Percentiles rank a stretch among this genome's conserved stretches.
Conservation (phyloP, 352 stramenopile species). For the Globisporangium orthogonon region DNA sequence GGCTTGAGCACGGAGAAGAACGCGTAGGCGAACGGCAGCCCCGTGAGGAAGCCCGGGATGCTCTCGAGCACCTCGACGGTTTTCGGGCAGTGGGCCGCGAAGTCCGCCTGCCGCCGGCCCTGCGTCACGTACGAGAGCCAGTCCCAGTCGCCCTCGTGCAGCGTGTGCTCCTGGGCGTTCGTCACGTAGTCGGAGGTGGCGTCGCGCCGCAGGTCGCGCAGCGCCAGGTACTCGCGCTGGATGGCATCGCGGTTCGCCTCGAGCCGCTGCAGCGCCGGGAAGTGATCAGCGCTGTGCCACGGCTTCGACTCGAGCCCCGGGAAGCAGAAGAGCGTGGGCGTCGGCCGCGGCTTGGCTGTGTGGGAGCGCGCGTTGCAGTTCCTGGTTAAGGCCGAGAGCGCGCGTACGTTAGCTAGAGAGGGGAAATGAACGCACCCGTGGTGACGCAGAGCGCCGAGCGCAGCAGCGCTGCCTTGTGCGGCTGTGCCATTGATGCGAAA, state of each 20-base stretch:
- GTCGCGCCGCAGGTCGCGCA: conserved; percentile 28
- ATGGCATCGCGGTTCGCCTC: conserved; percentile 57
- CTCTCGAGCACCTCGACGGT: conserved; percentile 68
- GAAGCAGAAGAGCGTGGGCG: conserved; percentile 78
- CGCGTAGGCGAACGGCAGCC: conserved; percentile 91
- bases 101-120: conserved; percentile 54
- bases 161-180: conserved; percentile 64
- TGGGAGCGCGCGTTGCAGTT: background rate
- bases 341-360: conserved; percentile 64
- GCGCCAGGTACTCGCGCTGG: conserved; percentile 47
- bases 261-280: conserved; percentile 46
- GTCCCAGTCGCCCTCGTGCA: conserved; percentile 90
- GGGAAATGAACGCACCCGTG: conserved; percentile 30
- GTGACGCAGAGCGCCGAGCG: conserved; percentile 75
- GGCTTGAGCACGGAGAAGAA: conserved; percentile 95
- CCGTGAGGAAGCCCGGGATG: conserved; percentile 81
- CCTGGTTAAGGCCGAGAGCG: too few species aligned
- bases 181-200: conserved; percentile 49
- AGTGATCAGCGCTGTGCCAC: conserved; percentile 56
- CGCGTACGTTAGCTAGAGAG: background rate
- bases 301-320: conserved; percentile 53
- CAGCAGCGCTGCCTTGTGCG: conserved; percentile 50
- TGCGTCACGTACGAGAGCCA: conserved; percentile 88
- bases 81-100: conserved; percentile 52
- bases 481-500: conserved; percentile 16